A percentile compares a stretch with the other conserved stretches of the same genome.
These are phyloP conservation scores for Colletotrichum lupini DNA, from an alignment of 2,329 filamentous ascomycete species.

Conservation along the genomic window DNA sequence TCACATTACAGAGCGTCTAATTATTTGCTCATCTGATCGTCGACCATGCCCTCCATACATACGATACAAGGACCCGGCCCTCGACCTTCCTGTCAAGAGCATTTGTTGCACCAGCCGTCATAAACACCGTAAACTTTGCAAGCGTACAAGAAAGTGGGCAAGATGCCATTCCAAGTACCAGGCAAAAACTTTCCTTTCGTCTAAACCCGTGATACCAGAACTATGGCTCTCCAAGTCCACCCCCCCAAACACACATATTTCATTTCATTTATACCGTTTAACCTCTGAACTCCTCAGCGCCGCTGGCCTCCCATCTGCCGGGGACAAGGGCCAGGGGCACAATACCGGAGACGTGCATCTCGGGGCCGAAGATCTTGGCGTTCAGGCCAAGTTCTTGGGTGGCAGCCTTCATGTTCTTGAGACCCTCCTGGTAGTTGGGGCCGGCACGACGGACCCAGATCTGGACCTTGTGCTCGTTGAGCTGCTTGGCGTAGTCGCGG, in stretches of 20 bases:
- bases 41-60: slow-evolving; percentile 37
- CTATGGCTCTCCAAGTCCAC: slow-evolving; percentile 21
- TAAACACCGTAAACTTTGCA: slow-evolving; percentile 38
- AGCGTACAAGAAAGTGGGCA: slow-evolving; percentile 37
- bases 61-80: slow-evolving; percentile 36
- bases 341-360: slow-evolving; percentile 98
- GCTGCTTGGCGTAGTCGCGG: slow-evolving; percentile 84
- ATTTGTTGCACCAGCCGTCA: slow-evolving; percentile 36
- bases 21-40: slow-evolving; percentile 37
- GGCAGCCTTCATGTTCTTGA: slow-evolving; percentile 99
- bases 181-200: slow-evolving; percentile 35
- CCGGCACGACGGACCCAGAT: slow-evolving; percentile 94
- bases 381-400: slow-evolving; percentile 90
- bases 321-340: slow-evolving; percentile 87
- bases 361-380: slow-evolving; percentile 72
- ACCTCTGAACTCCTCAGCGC: slow-evolving; percentile 69
- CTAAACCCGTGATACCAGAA: slow-evolving; percentile 27
- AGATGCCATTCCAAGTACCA: slow-evolving; percentile 30
- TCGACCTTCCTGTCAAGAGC: slow-evolving; percentile 32
- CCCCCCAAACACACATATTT: slow-evolving; percentile 1
- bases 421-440: slow-evolving; percentile 99
- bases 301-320: slow-evolving; percentile 72
- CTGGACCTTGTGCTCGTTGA: slow-evolving; percentile 96
- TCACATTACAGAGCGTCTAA: slow-evolving; percentile 39
- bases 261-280: slow-evolving; percentile 47